phyloP scores from a whole-genome alignment of 495 filamentous ascomycete genomes.

The Hypoxylon intermedium region DNA sequence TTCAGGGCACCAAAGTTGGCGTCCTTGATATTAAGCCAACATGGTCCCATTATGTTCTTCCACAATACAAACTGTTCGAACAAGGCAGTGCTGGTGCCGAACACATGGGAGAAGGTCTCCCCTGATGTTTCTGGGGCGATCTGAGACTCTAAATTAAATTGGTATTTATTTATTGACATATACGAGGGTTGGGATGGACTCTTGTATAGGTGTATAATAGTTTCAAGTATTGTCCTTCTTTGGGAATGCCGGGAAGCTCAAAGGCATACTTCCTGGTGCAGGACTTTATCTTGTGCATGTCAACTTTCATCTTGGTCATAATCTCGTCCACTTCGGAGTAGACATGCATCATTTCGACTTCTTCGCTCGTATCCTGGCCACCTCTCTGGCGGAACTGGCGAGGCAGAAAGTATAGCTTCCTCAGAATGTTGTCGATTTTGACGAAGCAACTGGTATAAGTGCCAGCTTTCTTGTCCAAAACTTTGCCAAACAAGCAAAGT shows the following conservation, averaged over 20 bases:
- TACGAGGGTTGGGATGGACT: slow-evolving; percentile 9
- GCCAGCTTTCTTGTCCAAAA: slow-evolving; percentile 83
- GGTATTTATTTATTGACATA: slow-evolving; percentile 2
- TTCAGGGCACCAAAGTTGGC: slow-evolving; percentile 83
- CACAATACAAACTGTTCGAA: slow-evolving; percentile 98
- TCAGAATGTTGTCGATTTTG: slow-evolving; percentile 92
- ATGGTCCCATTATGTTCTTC: slow-evolving; percentile 98
- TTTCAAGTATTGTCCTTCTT: slow-evolving; percentile 90
- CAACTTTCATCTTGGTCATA: slow-evolving; percentile 82
- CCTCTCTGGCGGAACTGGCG: slow-evolving; percentile 66
- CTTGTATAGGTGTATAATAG: slow-evolving; percentile 88
- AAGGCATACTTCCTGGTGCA: slow-evolving; percentile 94
- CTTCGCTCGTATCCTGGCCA: slow-evolving; percentile 74
- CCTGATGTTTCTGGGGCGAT: slow-evolving; percentile 69
- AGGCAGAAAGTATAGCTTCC: slow-evolving; percentile 93
- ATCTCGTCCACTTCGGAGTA: slow-evolving; percentile 84
- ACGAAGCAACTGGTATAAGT: slow-evolving; percentile 89
- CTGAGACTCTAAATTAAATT: slow-evolving; percentile 58
- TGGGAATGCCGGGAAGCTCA: slow-evolving; percentile 85
- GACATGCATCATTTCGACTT: slow-evolving; percentile 88
- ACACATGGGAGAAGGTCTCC: slow-evolving; percentile 92
- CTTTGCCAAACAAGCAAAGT: slow-evolving; percentile 94
- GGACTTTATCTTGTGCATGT: slow-evolving; percentile 90
- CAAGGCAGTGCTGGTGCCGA: slow-evolving; percentile 89
- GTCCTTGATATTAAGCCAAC: slow-evolving; percentile 89